These are phyloP conservation scores for Stenogyne calaminthoides DNA, from an alignment of 305 asterid genomes.

Conservation along the genomic window DNA sequence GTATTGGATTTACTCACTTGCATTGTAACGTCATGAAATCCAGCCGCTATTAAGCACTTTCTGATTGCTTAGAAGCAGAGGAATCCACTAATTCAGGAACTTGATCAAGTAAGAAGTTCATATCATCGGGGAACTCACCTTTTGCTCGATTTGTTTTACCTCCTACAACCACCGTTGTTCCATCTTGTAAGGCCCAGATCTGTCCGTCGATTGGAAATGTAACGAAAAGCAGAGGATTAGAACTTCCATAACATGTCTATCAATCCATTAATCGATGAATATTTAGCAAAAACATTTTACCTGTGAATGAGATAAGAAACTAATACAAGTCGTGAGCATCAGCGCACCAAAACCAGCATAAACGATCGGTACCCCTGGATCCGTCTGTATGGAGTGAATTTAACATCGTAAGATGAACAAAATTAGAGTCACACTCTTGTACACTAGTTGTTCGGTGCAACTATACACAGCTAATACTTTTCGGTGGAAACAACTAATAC, in stretches of 20 bases:
- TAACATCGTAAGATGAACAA: conserved; percentile 9
- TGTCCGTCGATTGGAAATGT: conserved; percentile 29
- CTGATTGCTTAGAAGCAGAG: conserved; percentile 29
- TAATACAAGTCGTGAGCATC: conserved; percentile 90
- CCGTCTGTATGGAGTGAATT: conserved; percentile 50
- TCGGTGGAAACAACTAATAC: too few relatives aligned
- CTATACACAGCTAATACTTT: too few relatives aligned
- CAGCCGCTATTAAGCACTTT: conserved; percentile 24
- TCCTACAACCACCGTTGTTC: conserved; percentile 66
- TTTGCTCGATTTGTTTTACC: conserved; percentile 84
- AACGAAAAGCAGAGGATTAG: conserved; percentile 23
- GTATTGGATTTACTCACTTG: not conserved
- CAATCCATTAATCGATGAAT: not conserved
- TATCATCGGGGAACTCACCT: conserved; percentile 73
- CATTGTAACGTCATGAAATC: not conserved
- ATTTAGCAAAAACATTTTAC: conserved; percentile 18
- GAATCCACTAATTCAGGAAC: conserved; percentile 47
- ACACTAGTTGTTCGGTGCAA: too few relatives aligned
- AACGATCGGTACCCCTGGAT: conserved; percentile 84
- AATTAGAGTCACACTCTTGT: too few relatives aligned
- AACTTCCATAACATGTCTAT: not conserved
- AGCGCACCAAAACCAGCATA: conserved; percentile 87
- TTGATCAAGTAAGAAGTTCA: conserved; percentile 63
- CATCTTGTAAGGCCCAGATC: conserved; percentile 95
- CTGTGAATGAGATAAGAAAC: conserved; percentile 87